Evolutionary conservation across 1,284 basidiomycete genomes (phyloP).

Genomic region (Thelephora terrestris): DNA sequence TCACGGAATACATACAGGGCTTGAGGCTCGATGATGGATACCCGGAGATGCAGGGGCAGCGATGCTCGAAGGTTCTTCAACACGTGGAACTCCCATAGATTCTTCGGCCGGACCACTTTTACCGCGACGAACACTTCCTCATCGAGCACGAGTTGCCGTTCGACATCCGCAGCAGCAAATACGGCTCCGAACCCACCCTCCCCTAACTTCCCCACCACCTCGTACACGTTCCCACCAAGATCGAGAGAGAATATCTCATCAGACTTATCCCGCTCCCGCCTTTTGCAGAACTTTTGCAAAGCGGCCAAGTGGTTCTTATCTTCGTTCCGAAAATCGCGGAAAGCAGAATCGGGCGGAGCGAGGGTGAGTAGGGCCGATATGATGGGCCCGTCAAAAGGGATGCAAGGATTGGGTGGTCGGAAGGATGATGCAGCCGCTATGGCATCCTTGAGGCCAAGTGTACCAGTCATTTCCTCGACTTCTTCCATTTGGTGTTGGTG

Average conservation of each 20-base stretch:
- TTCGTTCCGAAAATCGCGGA: slow-evolving; percentile 49
- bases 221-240: slow-evolving; percentile 54
- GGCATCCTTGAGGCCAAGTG: slow-evolving; percentile 52
- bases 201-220: slow-evolving; percentile 80
- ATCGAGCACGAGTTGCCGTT: slow-evolving; percentile 41
- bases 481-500: slow-evolving; percentile 6
- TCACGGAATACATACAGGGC: slow-evolving; percentile 78
- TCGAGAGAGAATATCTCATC: slow-evolving; percentile 32
- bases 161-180: slow-evolving; percentile 69
- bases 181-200: slow-evolving; percentile 97
- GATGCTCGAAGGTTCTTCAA: slow-evolving; percentile 69
- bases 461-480: slow-evolving; percentile 48
- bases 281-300: slow-evolving; percentile 56
- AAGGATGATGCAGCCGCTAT: slow-evolving; percentile 52
- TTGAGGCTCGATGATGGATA: slow-evolving; percentile 66
- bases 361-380: slow-evolving; percentile 59
- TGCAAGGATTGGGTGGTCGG: slow-evolving; percentile 79
- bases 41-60: slow-evolving; percentile 43
- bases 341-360: slow-evolving; percentile 53
- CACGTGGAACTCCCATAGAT: slow-evolving; percentile 90
- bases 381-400: slow-evolving; percentile 71
- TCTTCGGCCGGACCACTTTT: slow-evolving; percentile 87
- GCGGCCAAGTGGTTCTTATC: slow-evolving; percentile 52
- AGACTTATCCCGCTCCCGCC: slow-evolving; percentile 35
- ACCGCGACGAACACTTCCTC: slow-evolving; percentile 70